Base-by-base conservation (phyloP, 805 yeast species). In the Wickerhamomyces subpelliculosus region DNA sequence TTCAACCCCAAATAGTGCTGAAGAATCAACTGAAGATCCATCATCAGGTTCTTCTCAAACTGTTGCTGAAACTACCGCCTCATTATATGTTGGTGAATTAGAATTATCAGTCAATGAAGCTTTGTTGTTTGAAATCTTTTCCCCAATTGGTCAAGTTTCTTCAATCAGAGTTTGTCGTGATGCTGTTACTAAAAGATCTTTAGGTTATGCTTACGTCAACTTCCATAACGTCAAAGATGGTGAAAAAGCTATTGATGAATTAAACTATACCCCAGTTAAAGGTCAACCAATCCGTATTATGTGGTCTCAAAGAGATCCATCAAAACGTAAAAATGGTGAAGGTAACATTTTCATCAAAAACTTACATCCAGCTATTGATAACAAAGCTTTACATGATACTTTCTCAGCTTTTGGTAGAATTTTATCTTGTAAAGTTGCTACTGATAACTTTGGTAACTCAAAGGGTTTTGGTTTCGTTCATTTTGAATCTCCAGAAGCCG, bases 231-330 rank as follows among this genome's bases (percentile, higher is more conserved):
- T 75, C 52, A 84, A 75, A 48, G 97, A 93, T 60, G 97, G 96
- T 61, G 88, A 82, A 70, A 80, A 75, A 60, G 98, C 98, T 46
- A 73, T 93, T 64, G 95, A 88, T 62, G 93, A 87, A 68, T 78
- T 93, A 68, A 93, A 90, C 86, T 93, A 93, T 75, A 69, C 88
- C 43, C 79, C 79, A 58, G 80, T 93, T 70, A 89, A 89, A 67
- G 97, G 96, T 60, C 86, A 83, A 60, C 88, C 96, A 58, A 88
- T 97, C 72, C 87, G 98, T 70, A 90, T 93, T 73, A 93, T 93
- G 97, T 88, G 97, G 97, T 88, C 97, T 52, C 97, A 93, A 75
- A 87, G 97, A 72, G 97, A 93, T 65, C 97, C 98, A 49, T 76
- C 96, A 46, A 66, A 80, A 58, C 85, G 98, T 77, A 86, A 82